Base-by-base conservation (phyloP, 2,329 filamentous ascomycete species). In the Cytospora chrysosperma region DNA sequence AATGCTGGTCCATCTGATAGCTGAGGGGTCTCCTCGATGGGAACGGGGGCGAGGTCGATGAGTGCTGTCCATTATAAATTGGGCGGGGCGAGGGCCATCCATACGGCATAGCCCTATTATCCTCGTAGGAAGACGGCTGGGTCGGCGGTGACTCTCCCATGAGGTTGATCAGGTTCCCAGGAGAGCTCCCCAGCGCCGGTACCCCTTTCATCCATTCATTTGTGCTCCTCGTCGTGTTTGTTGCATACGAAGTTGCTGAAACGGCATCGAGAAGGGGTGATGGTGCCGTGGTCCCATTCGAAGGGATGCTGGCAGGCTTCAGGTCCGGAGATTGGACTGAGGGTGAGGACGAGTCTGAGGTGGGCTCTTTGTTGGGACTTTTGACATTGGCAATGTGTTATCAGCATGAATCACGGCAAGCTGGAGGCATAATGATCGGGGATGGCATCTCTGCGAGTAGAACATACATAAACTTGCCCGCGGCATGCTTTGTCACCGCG, bases 131-230 rank as follows among this genome's bases (percentile, higher is more conserved):
- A 24, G 81, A 83, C 19, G 81, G 81, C 54, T 81, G 80, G 21
- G 80, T 83, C 3, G 82, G 81, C 55, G 82, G 81, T 26, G 81
- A 84, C 67, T 84, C 82, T 60, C 80, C 80, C 71, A 77, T 76
- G 63, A 83, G 71, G 70, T 76, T 82, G 67, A 83, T 82, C 62
- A 83, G 74, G 64, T 83, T 83, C 57, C 79, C 77, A n/a, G 81
- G 81, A n/a, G 82, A 83, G 64, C 81, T 79, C 70, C 75, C 77
- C 69, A 83, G 75, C 64, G 73, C 78, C 61, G 73, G 60, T 3
- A 67, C 57, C n/a, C 72, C 71, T 58, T 76, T 74, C 66, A 75
- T 71, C 79, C 80, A 83, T 68, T 82, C 79, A 68, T 77, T 78
- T 70, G 79, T 76, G 69, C 79, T 82, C 53, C 79, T 78, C 9